Conservation (phyloP, 2,329 filamentous ascomycete species). For the Penicillium olsonii region DNA sequence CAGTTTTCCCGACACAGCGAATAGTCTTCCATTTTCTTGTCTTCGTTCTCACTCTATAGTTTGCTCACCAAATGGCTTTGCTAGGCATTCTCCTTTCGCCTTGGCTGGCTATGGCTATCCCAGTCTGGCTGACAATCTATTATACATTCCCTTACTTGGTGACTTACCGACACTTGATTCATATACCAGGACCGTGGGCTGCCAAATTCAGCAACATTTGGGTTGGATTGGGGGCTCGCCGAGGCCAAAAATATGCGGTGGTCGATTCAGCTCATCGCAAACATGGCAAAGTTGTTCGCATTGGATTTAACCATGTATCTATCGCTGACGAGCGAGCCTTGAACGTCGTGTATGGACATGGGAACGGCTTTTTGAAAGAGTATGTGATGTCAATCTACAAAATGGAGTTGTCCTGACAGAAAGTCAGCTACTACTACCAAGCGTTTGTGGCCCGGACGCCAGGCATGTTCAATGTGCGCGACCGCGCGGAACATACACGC, state of each 20-base stretch:
- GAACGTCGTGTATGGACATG: constrained; percentile 29
- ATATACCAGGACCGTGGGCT: constrained; percentile 18
- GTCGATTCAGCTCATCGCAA: constrained; percentile 46
- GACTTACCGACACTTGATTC: constrained; percentile 10
- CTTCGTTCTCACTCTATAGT: background rate
- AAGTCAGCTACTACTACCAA: constrained; percentile 29
- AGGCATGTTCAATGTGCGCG: constrained; percentile 37
- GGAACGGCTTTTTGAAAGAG: constrained; percentile 37
- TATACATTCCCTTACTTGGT: constrained; percentile 22
- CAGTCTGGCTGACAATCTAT: constrained; percentile 14
- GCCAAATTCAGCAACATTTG: constrained; percentile 26
- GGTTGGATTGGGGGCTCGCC: constrained; percentile 19
- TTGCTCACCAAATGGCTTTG: constrained; percentile 11
- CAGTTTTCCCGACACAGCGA: too few relatives aligned
- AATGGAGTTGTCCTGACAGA: background rate
- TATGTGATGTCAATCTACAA: background rate
- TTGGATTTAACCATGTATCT: constrained; percentile 27
- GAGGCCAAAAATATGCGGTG: constrained; percentile 28
- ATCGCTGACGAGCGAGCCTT: constrained; percentile 22
- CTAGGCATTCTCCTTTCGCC: constrained; percentile 15
- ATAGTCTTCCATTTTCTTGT: too few relatives aligned
- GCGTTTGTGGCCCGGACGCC: constrained; percentile 36
- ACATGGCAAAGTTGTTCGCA: constrained; percentile 23
- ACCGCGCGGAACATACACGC: constrained; percentile 34
- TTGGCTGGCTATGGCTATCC: constrained; percentile 8